Percentiles rank a stretch among this genome's conserved stretches.
Conservation (phyloP, 2,329 filamentous ascomycete genomes). For the Pseudogymnoascus sp. region DNA sequence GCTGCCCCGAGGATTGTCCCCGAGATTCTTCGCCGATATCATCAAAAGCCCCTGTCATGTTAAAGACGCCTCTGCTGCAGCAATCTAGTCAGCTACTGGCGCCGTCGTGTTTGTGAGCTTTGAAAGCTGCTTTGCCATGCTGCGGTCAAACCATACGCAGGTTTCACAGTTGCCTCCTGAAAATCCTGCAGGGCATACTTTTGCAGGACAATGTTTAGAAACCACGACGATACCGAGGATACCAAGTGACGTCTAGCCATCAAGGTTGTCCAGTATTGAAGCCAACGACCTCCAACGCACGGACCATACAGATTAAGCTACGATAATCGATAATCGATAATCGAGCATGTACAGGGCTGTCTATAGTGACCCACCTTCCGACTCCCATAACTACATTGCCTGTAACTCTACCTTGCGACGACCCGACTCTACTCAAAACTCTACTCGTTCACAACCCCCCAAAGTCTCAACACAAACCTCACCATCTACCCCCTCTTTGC, state of each 20-base stretch:
- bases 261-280: slow-evolving; percentile 2
- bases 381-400: not conserved
- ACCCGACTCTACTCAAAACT: not conserved
- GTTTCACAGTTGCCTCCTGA: not conserved
- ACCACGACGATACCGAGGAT: too few species aligned
- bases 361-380: not conserved
- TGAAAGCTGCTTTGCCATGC: not conserved
- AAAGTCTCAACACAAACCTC: not conserved
- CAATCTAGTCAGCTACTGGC: not conserved
- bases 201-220: not conserved
- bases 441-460: not conserved
- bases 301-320: not conserved
- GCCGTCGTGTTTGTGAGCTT: not conserved
- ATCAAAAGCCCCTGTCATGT: not conserved
- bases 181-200: not conserved
- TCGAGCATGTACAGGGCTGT: not conserved
- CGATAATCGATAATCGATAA: not conserved
- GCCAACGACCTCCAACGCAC: not conserved
- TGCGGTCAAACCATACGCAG: not conserved
- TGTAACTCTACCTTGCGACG: not conserved
- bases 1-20: not conserved
- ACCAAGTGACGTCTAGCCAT: slow-evolving; percentile 1
- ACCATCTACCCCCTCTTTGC: not conserved
- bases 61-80: not conserved
- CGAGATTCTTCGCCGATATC: not conserved